Base-by-base conservation (phyloP, 2,329 filamentous ascomycete genomes). In the Trichoderma sp. region DNA sequence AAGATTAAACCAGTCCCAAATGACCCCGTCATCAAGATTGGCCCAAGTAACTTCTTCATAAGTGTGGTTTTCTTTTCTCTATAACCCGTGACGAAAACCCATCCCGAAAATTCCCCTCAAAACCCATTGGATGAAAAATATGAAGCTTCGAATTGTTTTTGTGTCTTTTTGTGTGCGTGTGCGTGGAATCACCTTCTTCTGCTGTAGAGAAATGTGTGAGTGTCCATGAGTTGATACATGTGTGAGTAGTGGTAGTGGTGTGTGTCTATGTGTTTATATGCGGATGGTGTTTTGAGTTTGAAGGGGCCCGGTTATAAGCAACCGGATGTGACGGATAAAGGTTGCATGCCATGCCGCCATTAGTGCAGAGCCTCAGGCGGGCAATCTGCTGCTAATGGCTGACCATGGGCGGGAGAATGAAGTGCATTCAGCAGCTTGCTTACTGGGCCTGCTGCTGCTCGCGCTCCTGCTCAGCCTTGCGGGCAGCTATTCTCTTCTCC, bases 401-500 rank as follows among this genome's bases (percentile, higher is more conserved):
- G 66, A 57, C 66, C 66, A 70, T 62, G 28, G 57, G n/a, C 30
- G 57, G 57, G 57, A 70, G 56, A 43, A 51, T 61, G 57, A 53
- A 32, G 56, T 62, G 66, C 57, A 53, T 62, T 60, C 39, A 70
- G 57, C 66, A 70, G 66, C 66, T 69, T 70, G 66, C 66, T 70
- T 70, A 70, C 66, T 70, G 66, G 57, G 66, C 66, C 14, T 62
- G 57, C 66, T 70, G 39, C 66, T 70, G 56, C 57, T 75, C 53
- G 74, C 65, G 63, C 70, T 65, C 34, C 32, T 53, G 75, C 53
- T 75, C 72, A 51, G 74, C 72, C 77, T 82, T 80, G 76, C 82
- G 82, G 76, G 84, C 80, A 21, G 82, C 83, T 56, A 90, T 74
- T 51, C 88, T 83, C 75, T 86, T 86, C 84, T 95, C 93, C 84